These are phyloP conservation scores for Tremella yokohamensis DNA, from an alignment of 768 basidiomycete genomes.

Conservation along the genomic window DNA sequence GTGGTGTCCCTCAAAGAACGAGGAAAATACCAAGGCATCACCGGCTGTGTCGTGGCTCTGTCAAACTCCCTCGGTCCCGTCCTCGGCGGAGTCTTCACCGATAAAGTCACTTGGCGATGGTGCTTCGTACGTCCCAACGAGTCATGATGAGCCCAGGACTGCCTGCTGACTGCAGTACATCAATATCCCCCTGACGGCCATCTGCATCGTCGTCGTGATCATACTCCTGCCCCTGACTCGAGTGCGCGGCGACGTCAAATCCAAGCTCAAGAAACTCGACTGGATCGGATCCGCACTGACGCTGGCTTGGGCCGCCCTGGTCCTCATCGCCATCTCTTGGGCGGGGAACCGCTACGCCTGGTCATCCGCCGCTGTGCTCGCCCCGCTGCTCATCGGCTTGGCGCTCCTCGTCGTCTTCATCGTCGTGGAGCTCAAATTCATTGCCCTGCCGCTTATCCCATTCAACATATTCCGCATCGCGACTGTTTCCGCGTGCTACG, in stretches of 20 bases:
- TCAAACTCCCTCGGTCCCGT: slow-evolving; percentile 66
- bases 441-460: slow-evolving; percentile 68
- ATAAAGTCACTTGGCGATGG: slow-evolving; percentile 15
- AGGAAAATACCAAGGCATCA: slow-evolving; percentile 55
- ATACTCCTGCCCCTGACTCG: slow-evolving; percentile 67
- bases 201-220: slow-evolving; percentile 59
- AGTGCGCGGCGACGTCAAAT: slow-evolving; percentile 61
- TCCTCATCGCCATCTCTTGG: slow-evolving; percentile 72
- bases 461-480: slow-evolving; percentile 66
- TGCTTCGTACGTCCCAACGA: slow-evolving; percentile 17
- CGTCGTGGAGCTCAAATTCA: slow-evolving; percentile 69
- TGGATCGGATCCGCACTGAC: slow-evolving; percentile 63
- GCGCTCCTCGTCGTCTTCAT: slow-evolving; percentile 61
- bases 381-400: slow-evolving; percentile 60
- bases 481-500: slow-evolving; percentile 67
- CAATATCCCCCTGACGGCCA: slow-evolving; percentile 61
- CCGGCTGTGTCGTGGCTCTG: slow-evolving; percentile 60
- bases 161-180: slow-evolving; percentile 56
- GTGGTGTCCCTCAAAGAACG: slow-evolving; percentile 5
- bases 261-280: slow-evolving; percentile 66
- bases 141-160: too few relatives aligned
- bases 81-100: slow-evolving; percentile 58
- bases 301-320: slow-evolving; percentile 60
- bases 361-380: slow-evolving; percentile 65
- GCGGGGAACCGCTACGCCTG: slow-evolving; percentile 72